phyloP scores from a whole-genome alignment of 192 early-diverging fungal species.

The Obelidium mucronatum region DNA sequence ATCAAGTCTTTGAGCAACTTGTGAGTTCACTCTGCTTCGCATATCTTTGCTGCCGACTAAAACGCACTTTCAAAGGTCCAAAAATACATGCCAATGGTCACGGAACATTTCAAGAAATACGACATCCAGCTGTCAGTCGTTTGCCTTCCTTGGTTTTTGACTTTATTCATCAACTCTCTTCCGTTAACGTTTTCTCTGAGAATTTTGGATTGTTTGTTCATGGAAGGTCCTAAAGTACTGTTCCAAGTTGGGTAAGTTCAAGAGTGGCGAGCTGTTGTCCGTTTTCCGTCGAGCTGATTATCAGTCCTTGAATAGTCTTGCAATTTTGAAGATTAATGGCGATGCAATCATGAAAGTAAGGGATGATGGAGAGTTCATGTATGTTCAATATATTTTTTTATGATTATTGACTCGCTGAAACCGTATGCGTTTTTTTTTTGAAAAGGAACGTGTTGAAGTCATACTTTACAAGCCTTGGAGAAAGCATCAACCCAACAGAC shows the following conservation, averaged over 20 bases:
- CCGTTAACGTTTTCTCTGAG: slow-evolving; percentile 87
- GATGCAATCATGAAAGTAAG: slow-evolving; percentile 61
- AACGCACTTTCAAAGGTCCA: slow-evolving; percentile 54
- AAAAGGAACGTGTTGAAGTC: slow-evolving; percentile 82
- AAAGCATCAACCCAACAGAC: slow-evolving; percentile 53
- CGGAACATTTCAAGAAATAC: slow-evolving; percentile 79
- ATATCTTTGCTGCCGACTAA: too few species aligned
- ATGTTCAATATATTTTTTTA: not conserved
- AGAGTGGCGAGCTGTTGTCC: slow-evolving; percentile 7
- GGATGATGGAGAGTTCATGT: slow-evolving; percentile 68
- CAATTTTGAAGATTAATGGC: slow-evolving; percentile 93
- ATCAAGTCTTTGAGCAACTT: slow-evolving; percentile 91
- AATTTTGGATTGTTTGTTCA: slow-evolving; percentile 95
- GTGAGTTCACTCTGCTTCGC: slow-evolving; percentile 39
- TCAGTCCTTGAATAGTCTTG: too few species aligned
- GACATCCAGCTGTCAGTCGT: slow-evolving; percentile 97
- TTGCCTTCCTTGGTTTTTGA: slow-evolving; percentile 98
- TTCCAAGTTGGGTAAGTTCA: slow-evolving; percentile 91
- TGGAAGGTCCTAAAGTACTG: slow-evolving; percentile 95
- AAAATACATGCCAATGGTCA: slow-evolving; percentile 90
- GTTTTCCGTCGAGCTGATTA: too few species aligned
- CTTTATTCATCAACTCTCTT: slow-evolving; percentile 96
- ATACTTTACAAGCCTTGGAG: slow-evolving; percentile 85
- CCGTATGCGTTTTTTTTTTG: not conserved
- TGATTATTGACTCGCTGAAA: too few species aligned